Conservation (phyloP, 176 grass and related monocot species). For the Metroxylon sagu region DNA sequence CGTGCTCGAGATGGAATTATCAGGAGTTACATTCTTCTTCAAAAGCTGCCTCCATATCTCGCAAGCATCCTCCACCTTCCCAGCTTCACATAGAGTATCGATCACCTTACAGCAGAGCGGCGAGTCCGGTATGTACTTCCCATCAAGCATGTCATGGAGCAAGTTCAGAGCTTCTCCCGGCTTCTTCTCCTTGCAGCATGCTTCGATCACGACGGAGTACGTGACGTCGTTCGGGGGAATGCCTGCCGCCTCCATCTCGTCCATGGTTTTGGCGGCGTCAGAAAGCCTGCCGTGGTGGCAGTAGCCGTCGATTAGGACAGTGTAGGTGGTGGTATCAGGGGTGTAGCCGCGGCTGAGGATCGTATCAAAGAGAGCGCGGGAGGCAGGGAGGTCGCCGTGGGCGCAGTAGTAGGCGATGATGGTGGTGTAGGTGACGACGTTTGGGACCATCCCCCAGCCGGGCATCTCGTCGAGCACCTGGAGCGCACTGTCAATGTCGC, state of each 20-base stretch:
- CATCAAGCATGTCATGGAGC: slow-evolving; percentile 49
- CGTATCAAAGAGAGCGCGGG: slow-evolving; percentile 32
- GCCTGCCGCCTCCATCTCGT: slow-evolving; percentile 52
- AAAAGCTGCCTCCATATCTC: slow-evolving; percentile 47
- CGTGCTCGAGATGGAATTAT: slow-evolving; percentile 37
- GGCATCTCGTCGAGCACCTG: slow-evolving; percentile 68
- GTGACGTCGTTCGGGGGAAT: slow-evolving; percentile 53
- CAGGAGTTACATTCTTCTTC: slow-evolving; percentile 58
- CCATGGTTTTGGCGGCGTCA: slow-evolving; percentile 71
- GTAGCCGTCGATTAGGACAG: slow-evolving; percentile 51
- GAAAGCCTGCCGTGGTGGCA: slow-evolving; percentile 25
- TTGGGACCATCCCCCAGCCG: slow-evolving; percentile 34
- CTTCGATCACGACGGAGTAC: slow-evolving; percentile 55
- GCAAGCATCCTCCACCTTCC: slow-evolving; percentile 42
- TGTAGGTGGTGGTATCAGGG: slow-evolving; percentile 59
- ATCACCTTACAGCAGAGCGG: slow-evolving; percentile 58
- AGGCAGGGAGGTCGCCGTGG: slow-evolving; percentile 39
- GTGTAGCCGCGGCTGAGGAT: slow-evolving; percentile 30
- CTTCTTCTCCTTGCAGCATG: slow-evolving; percentile 45
- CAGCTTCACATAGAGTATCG: slow-evolving; percentile 49
- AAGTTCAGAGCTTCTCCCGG: slow-evolving; percentile 36
- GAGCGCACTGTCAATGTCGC: slow-evolving; percentile 39
- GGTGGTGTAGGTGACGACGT: slow-evolving; percentile 61
- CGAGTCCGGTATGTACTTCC: slow-evolving; percentile 23
- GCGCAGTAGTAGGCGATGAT: slow-evolving; percentile 38